Percentiles rank a stretch among this genome's conserved stretches.
Conservation (phyloP, 2,329 filamentous ascomycete genomes). For the Orbilia oligospora region DNA sequence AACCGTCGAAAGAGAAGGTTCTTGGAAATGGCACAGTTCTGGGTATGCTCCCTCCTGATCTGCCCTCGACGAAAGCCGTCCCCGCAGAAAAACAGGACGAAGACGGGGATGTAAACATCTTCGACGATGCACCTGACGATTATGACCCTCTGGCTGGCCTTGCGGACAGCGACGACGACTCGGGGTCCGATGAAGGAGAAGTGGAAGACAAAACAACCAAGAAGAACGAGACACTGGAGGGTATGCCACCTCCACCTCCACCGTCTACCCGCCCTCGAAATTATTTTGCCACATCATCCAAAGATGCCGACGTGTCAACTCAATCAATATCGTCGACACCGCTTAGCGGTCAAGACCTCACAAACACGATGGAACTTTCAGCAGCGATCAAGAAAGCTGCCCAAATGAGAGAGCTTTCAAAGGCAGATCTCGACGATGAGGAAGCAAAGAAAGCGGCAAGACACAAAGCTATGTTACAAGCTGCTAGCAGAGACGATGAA, state of each 20-base stretch:
- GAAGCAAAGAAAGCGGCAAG: constrained; percentile 76
- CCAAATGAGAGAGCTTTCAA: constrained; percentile 61
- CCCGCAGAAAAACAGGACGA: constrained; percentile 70
- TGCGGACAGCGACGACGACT: constrained; percentile 65
- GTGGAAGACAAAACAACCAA: constrained; percentile 68
- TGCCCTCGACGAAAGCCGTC: constrained; percentile 61
- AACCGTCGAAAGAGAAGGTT: constrained; percentile 20
- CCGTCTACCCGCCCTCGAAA: constrained; percentile 70
- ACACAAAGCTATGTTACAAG: constrained; percentile 80
- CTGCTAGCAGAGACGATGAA: constrained; percentile 83
- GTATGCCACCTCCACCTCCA: constrained; percentile 62
- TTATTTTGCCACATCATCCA: constrained; percentile 69
- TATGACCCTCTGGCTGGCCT: constrained; percentile 78
- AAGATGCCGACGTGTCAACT: constrained; percentile 67
- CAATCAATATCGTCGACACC: constrained; percentile 67
- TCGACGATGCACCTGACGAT: constrained; percentile 76
- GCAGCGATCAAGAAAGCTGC: constrained; percentile 90
- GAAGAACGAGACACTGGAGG: constrained; percentile 61
- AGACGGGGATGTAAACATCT: constrained; percentile 74
- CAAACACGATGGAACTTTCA: constrained; percentile 79
- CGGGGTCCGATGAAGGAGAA: constrained; percentile 68
- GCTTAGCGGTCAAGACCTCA: constrained; percentile 67
- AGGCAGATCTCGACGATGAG: constrained; percentile 67
- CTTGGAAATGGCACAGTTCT: constrained; percentile 50
- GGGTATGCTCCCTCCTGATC: constrained; percentile 63